phyloP scores from a whole-genome alignment of 192 early-diverging fungal species.

The Coemansia guatemalensis region DNA sequence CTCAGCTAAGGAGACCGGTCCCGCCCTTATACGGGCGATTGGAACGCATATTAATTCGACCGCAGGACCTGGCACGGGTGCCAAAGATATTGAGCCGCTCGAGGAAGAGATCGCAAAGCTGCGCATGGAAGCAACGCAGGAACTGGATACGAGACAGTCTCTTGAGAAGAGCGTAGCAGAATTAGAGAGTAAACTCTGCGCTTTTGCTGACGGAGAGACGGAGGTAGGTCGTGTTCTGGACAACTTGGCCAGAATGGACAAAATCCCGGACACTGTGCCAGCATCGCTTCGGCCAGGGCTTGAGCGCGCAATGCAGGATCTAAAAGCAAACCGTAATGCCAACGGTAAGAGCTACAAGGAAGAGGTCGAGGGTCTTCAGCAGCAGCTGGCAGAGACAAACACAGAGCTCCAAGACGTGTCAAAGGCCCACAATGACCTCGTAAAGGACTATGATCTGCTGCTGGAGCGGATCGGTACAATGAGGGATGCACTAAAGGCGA shows the following conservation, averaged over 20 bases:
- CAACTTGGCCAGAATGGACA: slow-evolving; percentile 17
- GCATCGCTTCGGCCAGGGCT: slow-evolving; percentile 23
- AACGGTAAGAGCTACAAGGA: slow-evolving; percentile 6
- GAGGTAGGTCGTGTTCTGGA: slow-evolving; percentile 15
- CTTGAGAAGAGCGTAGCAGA: slow-evolving; percentile 11
- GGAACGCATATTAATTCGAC: slow-evolving; percentile 4
- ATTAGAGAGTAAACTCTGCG: slow-evolving; percentile 14
- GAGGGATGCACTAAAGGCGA: slow-evolving; percentile 77
- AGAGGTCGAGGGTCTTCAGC: slow-evolving; percentile 18
- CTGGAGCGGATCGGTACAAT: slow-evolving; percentile 75
- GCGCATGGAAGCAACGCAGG: slow-evolving; percentile 19
- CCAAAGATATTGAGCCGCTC: background rate
- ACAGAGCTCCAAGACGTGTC: slow-evolving; percentile 34
- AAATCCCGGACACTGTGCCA: slow-evolving; percentile 26
- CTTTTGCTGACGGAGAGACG: slow-evolving; percentile 11
- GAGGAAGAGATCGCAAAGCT: slow-evolving; percentile 29
- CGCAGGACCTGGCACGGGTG: background rate
- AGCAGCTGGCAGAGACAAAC: slow-evolving; percentile 20
- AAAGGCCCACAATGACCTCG: slow-evolving; percentile 48
- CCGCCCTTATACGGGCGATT: slow-evolving; percentile 19
- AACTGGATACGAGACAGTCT: slow-evolving; percentile 7
- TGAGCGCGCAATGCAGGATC: slow-evolving; percentile 9
- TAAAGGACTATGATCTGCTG: slow-evolving; percentile 61
- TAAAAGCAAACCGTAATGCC: slow-evolving; percentile 9
- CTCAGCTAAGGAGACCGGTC: slow-evolving; percentile 6